phyloP scores from a whole-genome alignment of 768 basidiomycete genomes.

The Rhodotorula taiwanensis region DNA sequence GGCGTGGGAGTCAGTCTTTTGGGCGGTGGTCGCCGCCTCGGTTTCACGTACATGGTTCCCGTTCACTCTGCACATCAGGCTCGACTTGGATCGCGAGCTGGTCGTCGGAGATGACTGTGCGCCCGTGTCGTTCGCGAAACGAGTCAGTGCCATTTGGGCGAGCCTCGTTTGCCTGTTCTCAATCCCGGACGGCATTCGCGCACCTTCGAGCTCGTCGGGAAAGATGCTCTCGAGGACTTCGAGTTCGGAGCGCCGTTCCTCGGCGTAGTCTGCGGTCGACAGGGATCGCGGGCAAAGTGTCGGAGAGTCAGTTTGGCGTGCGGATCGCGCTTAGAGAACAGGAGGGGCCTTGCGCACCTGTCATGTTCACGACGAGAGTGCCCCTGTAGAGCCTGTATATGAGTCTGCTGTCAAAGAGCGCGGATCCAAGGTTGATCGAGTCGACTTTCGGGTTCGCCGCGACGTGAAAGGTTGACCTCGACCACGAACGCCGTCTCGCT shows the following conservation, averaged over 20 bases:
- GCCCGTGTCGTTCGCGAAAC: neutral
- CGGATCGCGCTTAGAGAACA: neutral
- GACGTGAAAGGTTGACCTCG: too few species aligned
- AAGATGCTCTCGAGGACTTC: constrained; percentile 94
- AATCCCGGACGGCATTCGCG: too few species aligned
- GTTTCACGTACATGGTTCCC: constrained; percentile 50
- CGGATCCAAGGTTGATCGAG: too few species aligned
- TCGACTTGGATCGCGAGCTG: constrained; percentile 77
- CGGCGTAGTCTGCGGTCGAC: constrained; percentile 30
- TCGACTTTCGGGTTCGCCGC: too few species aligned
- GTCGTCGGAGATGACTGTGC: constrained; percentile 73
- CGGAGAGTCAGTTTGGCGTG: neutral
- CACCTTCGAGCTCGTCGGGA: constrained; percentile 85
- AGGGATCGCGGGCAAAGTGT: neutral
- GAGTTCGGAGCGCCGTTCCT: constrained; percentile 27
- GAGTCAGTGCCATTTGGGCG: constrained; percentile 8
- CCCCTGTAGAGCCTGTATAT: too few species aligned
- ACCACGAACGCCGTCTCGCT: too few species aligned
- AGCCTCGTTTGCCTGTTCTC: constrained; percentile 23
- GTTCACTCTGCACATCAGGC: constrained; percentile 68
- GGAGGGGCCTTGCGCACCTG: neutral
- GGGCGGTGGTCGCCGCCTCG: neutral
- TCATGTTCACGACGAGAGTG: too few species aligned
- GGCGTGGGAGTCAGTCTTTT: neutral
- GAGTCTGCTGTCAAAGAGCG: too few species aligned